Conservation (phyloP, 129 eudicot species). For the Escallonia rubra region DNA sequence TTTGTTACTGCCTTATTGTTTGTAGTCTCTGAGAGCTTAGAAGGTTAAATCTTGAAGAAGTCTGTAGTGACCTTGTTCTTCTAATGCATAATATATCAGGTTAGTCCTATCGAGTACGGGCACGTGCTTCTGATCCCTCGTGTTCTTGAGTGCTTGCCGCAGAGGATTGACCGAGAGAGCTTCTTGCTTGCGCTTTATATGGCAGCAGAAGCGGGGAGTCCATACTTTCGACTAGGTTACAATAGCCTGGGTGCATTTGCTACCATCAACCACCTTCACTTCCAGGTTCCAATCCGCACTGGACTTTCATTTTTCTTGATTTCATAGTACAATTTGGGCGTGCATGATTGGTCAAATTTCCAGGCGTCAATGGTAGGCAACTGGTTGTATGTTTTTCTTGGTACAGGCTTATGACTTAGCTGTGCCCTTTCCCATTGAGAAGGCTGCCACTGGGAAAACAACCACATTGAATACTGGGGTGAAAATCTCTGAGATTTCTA, state of each 20-base stretch:
- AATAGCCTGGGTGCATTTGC: conserved; percentile 99
- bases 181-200: conserved; percentile 90
- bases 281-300: conserved; percentile 47
- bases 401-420: conserved; percentile 82
- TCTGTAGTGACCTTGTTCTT: background rate
- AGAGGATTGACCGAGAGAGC: conserved; percentile 88
- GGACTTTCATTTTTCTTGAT: background rate
- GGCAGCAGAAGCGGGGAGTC: conserved; percentile 94
- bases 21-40: background rate
- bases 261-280: conserved; percentile 97
- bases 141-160: conserved; percentile 88
- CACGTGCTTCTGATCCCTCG: conserved; percentile 95
- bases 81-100: conserved; percentile 46
- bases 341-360: background rate
- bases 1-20: conserved; percentile 5
- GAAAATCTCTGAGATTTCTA: conserved; percentile 53
- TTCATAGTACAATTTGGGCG: background rate
- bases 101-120: conserved; percentile 97
- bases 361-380: background rate
- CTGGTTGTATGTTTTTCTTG: background rate
- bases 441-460: conserved; percentile 66
- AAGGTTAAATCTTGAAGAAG: background rate
- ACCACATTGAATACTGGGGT: conserved; percentile 58
- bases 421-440: conserved; percentile 83
- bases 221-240: conserved; percentile 93